Evolutionary conservation across 1,284 basidiomycete species (phyloP), one percentile per base, ranked within the genome.

Genomic region (Trichosporon sp.): DNA sequence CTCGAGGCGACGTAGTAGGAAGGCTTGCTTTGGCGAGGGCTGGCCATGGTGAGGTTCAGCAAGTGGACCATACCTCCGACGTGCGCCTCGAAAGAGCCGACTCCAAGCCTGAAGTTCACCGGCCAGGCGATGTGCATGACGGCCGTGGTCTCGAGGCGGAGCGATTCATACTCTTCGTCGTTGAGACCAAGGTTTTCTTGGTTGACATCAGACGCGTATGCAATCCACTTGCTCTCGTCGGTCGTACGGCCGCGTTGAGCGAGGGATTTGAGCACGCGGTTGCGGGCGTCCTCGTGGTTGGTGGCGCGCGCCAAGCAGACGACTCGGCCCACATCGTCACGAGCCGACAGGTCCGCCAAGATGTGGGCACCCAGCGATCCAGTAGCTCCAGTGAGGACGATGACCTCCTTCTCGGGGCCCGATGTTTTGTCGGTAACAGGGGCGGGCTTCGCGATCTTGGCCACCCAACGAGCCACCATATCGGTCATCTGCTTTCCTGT

Each of bases 281-380:
- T 51, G 2, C 77, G 66, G 1, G 77, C 77, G 42, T 81, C 78
- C 29, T 73, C 69, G 72, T 80, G 74, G 1, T 75, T 77, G 62
- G 70, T 74, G 29, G 77, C 80, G 65, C 79, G 74, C 7, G 86
- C 87, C 2, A 89, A 81, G 75, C 87, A 89, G 68, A 87, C 83
- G 35, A 90, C 82, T 2, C 78, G 80, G 31, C 75, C 75, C 21
- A 88, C 85, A 1, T 77, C 66, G 0, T 78, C 69, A 1, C 80
- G 78, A 0, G 78, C 71, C 1, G 86, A 77, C 1, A 89, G 83
- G 65, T 86, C 83, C 32, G 83, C 77, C 21, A 90, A 84, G 12
- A 89, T 83, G 68, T 88, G 86, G 0, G 88, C 87, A 2, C 89
- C 89, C 6, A 90, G 84, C 0, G 86, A 87, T 0, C 89, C 89